Evolutionary conservation across 345 rosid species (phyloP), one percentile per base, ranked within the genome.

Genomic region (Draba incana): DNA sequence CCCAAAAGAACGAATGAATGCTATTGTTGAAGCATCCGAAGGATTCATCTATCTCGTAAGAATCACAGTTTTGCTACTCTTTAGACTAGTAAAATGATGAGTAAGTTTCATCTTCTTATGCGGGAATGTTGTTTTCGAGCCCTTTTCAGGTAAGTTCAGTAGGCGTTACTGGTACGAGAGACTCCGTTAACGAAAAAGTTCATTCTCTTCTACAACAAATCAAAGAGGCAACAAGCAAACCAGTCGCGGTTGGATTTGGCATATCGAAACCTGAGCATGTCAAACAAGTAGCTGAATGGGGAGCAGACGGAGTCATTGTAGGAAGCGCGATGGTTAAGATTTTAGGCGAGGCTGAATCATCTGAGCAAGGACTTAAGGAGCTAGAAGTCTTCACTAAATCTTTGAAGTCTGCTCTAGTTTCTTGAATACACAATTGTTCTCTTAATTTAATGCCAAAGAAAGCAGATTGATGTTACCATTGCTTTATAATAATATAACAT

Each of bases 151-250:
- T 87, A 23, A 94, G 99, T 58, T 82, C 98, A 16, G 23, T 81
- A 13, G 99, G 98, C 61, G 99, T 91, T 66, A 91, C 98, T 5
- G 99, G 96, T 23, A 81, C 97, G 0, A 90, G 98, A 68, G 81
- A 84, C 48, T 86, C 92, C 60, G 85, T 92, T 9, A 94, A 85
- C 27, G 81, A 64, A 28, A 56, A 79, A 63, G 97, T 87, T 66
- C 84, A 80, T 62, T 69, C 81, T 72, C 98, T 86, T 76, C 71
- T 92, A 20, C 78, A 47, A 30, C 90, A 89, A n/a, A 80, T 88
- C 65, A 94, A 86, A 80, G 80, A 80, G 86, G 83, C 82, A 20
- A 81, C 96, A 44, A 64, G 62, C 11, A 92, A 89, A 59, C 99
- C 96, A 2, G 86, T 92, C 2, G 97, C 94, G 0, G 88, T 86